Percentiles rank a stretch among this genome's conserved stretches.
phyloP scores from a whole-genome alignment of 345 rosid genomes.

The Syzygium jambos region DNA sequence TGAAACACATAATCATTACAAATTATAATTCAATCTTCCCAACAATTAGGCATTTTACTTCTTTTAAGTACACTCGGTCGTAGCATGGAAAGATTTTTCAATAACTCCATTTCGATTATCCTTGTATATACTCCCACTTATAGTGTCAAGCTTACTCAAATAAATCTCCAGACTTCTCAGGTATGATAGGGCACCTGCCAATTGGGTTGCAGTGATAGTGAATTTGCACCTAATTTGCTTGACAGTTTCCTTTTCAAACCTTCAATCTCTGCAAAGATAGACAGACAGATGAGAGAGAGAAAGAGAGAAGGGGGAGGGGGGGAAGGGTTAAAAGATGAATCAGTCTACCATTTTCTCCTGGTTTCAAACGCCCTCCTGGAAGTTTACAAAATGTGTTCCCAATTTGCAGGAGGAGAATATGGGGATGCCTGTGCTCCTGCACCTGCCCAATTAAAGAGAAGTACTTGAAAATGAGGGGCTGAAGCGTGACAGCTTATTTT shows the following conservation, averaged over 20 bases:
- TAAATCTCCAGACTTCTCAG: not conserved
- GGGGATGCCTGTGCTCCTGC: slow-evolving; percentile 96
- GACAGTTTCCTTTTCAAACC: slow-evolving; percentile 91
- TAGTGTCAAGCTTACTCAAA: not conserved
- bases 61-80: not conserved
- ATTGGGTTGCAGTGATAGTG: slow-evolving; percentile 67
- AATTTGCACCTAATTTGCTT: slow-evolving; percentile 93
- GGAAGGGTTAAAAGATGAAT: not conserved
- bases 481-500: not conserved
- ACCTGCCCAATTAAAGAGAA: slow-evolving; percentile 44
- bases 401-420: slow-evolving; percentile 90
- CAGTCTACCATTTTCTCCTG: slow-evolving; percentile 86
- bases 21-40: not conserved
- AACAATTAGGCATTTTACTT: not conserved
- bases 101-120: not conserved
- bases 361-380: slow-evolving; percentile 95
- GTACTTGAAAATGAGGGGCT: not conserved
- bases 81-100: not conserved
- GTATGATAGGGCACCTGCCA: slow-evolving; percentile 62
- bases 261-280: slow-evolving; percentile 53
- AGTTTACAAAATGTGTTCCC: slow-evolving; percentile 98
- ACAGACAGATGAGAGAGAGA: not conserved
- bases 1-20: not conserved
- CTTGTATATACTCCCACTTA: not conserved
- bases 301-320: not conserved